A percentile compares a stretch with the other conserved stretches of the same genome.
phyloP scores from a whole-genome alignment of 768 basidiomycete species.

The Grammothele lineata region DNA sequence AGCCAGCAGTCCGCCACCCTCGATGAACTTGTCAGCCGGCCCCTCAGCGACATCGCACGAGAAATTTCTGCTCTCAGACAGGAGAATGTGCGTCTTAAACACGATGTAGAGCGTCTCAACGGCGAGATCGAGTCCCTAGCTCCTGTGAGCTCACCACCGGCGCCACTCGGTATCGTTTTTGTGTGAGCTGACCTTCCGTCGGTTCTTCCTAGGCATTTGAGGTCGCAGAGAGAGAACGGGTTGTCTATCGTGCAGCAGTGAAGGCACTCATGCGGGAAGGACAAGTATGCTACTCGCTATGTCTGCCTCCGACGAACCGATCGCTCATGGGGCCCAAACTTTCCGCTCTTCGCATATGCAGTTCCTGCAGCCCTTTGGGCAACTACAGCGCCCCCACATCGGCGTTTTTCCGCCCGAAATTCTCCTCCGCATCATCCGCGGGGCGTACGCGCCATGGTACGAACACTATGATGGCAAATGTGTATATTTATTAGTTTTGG shows the following conservation, averaged over 20 bases:
- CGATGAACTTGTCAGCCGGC: neutral
- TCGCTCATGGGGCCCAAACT: neutral
- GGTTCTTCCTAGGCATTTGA: no score
- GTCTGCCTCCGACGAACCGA: no score
- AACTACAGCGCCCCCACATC: neutral
- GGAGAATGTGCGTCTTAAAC: neutral
- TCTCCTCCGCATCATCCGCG: constrained; percentile 1
- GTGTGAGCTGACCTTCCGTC: neutral
- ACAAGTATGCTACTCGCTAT: neutral
- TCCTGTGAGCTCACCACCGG: neutral
- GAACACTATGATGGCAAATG: no score
- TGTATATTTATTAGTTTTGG: no score
- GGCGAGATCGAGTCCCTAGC: neutral
- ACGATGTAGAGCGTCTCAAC: no score
- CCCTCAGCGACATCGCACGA: constrained; percentile 1
- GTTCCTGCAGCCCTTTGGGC: neutral
- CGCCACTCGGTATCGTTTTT: neutral
- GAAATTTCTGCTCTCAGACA: neutral
- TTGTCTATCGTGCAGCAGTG: neutral
- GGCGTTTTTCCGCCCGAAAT: constrained; percentile 1
- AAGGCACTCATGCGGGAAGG: constrained; percentile 1
- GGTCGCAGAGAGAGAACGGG: neutral
- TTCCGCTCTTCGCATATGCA: neutral
- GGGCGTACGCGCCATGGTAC: no score
- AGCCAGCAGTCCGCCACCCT: neutral